Conservation (phyloP, 441 rosid genomes). For the Macaranga tanarius region DNA sequence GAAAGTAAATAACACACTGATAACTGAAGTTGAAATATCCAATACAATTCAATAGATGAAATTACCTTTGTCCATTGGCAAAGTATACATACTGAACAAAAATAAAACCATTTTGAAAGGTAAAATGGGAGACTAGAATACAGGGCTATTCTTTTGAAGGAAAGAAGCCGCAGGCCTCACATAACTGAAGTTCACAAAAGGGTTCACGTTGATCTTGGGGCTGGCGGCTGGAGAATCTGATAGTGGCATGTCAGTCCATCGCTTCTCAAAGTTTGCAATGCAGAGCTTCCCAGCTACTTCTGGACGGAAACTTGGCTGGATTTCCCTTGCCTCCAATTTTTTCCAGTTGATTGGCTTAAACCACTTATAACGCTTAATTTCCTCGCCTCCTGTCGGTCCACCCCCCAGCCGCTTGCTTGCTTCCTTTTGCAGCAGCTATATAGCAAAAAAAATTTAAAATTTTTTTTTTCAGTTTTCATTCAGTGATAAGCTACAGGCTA, state of each 20-base stretch:
- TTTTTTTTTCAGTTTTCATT: too few species aligned
- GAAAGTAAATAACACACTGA: background rate
- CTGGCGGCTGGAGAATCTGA: constrained; percentile 79
- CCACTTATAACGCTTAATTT: constrained; percentile 83
- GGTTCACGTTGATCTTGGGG: constrained; percentile 60
- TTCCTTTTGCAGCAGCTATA: constrained; percentile 83
- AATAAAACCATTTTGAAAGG: background rate
- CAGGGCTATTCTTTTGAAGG: constrained; percentile 44
- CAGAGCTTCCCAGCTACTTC: constrained; percentile 77
- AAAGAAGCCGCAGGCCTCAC: constrained; percentile 66
- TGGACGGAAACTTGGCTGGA: constrained; percentile 77
- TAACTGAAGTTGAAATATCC: background rate
- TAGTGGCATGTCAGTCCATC: constrained; percentile 87
- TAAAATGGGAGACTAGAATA: constrained; percentile 3
- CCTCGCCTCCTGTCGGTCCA: constrained; percentile 68
- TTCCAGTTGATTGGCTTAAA: constrained; percentile 84
- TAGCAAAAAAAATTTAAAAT: background rate
- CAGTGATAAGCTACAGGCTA: background rate
- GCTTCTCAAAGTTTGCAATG: constrained; percentile 81
- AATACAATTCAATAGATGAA: background rate
- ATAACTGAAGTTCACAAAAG: constrained; percentile 66
- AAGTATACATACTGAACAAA: background rate
- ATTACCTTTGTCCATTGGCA: background rate
- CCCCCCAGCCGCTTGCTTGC: constrained; percentile 70
- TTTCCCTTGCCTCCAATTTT: constrained; percentile 69